phyloP scores from a whole-genome alignment of 2,329 filamentous ascomycete genomes.

The Proliferodiscus dingleyae region DNA sequence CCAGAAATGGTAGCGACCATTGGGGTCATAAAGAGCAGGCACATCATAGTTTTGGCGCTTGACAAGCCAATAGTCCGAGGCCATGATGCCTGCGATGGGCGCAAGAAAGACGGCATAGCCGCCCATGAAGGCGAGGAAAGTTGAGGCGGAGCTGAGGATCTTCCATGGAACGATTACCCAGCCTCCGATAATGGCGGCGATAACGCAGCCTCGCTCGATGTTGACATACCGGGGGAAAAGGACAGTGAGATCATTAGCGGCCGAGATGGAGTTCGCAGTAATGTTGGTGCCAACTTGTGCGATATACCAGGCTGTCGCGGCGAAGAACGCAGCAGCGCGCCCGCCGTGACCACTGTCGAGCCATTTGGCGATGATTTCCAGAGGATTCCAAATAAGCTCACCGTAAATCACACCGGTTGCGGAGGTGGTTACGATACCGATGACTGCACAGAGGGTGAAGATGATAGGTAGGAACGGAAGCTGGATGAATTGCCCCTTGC shows the following conservation, averaged over 20 bases:
- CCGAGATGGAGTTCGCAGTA: conserved; percentile 33
- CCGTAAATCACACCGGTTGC: conserved; percentile 23
- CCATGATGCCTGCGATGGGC: conserved; percentile 33
- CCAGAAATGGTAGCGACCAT: conserved; percentile 10
- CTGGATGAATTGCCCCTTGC: conserved; percentile 11
- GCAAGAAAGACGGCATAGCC: conserved; percentile 32
- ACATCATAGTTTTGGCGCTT: conserved; percentile 29
- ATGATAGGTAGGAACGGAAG: conserved; percentile 16
- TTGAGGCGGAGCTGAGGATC: conserved; percentile 33
- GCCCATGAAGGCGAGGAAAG: conserved; percentile 27
- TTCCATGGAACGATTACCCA: conserved; percentile 41
- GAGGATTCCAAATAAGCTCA: conserved; percentile 22
- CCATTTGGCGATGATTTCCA: conserved; percentile 19
- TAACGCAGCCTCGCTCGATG: conserved; percentile 39
- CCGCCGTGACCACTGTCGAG: conserved; percentile 30
- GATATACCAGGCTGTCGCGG: conserved; percentile 18
- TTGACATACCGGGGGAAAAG: conserved; percentile 46
- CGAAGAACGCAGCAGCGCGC: conserved; percentile 24
- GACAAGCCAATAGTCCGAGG: conserved; percentile 29
- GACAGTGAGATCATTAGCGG: conserved; percentile 32
- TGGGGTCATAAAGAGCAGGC: conserved; percentile 29
- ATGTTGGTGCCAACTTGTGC: conserved; percentile 35
- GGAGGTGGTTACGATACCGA: conserved; percentile 19
- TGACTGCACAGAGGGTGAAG: conserved; percentile 16
- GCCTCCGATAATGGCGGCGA: conserved; percentile 37